Evolutionary conservation across 805 yeast species (phyloP).

Genomic region (Cyberlindnera japonica): DNA sequence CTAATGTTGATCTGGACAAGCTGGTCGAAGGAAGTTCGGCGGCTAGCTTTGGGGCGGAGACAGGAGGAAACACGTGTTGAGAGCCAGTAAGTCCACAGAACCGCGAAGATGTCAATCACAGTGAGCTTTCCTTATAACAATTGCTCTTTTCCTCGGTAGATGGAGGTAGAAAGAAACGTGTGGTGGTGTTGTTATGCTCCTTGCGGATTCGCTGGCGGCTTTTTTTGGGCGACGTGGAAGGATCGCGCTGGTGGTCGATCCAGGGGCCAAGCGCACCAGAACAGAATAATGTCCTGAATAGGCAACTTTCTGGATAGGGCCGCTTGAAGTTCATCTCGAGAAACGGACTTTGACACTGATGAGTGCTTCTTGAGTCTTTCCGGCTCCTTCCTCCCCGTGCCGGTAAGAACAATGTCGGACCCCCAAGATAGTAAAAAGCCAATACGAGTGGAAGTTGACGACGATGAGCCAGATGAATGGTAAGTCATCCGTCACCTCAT

Average conservation of each 20-base stretch:
- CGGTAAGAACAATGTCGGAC: constrained; percentile 2
- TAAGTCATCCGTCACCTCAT: constrained; percentile 22
- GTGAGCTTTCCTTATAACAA: not conserved
- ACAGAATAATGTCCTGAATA: not conserved
- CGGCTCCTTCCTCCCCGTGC: not conserved
- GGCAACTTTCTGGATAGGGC: not conserved
- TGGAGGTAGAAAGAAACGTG: not conserved
- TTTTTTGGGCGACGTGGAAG: constrained; percentile 8
- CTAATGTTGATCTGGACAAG: not conserved
- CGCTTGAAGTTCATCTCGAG: not conserved
- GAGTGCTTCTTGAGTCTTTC: not conserved
- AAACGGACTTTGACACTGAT: not conserved
- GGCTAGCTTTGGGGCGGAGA: too few relatives aligned
- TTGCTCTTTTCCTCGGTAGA: not conserved
- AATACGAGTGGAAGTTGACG: constrained; percentile 31
- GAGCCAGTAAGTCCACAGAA: not conserved
- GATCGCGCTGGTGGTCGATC: too few relatives aligned
- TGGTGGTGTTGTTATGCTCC: constrained; percentile 2
- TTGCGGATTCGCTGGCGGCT: constrained; percentile 11
- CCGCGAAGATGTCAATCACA: not conserved
- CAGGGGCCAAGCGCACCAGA: too few relatives aligned
- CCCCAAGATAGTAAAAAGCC: constrained; percentile 27
- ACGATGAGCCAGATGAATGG: constrained; percentile 72
- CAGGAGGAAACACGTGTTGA: not conserved
- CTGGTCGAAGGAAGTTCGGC: too few relatives aligned